These are phyloP conservation scores for Cetraspora pellucida DNA, from an alignment of 192 early-diverging fungal species.

Conservation along the genomic window DNA sequence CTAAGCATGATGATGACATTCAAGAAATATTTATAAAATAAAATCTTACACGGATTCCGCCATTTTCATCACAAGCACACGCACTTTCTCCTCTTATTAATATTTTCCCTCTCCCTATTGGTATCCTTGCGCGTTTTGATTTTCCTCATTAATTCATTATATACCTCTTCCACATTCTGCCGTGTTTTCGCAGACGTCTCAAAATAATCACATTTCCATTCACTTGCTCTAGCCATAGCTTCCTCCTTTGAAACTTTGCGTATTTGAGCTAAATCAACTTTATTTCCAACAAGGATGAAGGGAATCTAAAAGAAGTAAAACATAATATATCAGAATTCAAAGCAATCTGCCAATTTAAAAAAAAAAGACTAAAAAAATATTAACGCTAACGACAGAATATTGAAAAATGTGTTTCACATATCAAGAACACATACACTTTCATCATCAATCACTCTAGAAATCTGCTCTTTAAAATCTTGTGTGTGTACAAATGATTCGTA, in stretches of 20 bases:
- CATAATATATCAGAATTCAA: background rate
- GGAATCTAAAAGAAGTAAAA: constrained; percentile 52
- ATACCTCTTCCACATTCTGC: constrained; percentile 80
- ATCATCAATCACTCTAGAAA: constrained; percentile 81
- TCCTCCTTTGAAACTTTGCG: constrained; percentile 65
- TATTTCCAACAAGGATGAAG: constrained; percentile 85
- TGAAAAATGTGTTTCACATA: background rate
- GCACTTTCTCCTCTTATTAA: constrained; percentile 43
- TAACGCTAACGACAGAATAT: background rate
- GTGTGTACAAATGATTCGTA: constrained; percentile 79
- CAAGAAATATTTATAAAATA: too few relatives aligned
- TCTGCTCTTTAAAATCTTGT: constrained; percentile 85
- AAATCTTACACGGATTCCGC: too few relatives aligned
- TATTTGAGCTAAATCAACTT: constrained; percentile 61
- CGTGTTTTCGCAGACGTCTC: constrained; percentile 78
- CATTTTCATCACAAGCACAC: constrained; percentile 38
- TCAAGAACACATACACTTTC: constrained; percentile 54
- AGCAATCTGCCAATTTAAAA: background rate
- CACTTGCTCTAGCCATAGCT: constrained; percentile 57
- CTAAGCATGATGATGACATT: too few relatives aligned
- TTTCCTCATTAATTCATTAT: constrained; percentile 71
- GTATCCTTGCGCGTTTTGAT: constrained; percentile 70
- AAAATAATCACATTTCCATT: constrained; percentile 73
- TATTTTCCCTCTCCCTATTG: constrained; percentile 46
- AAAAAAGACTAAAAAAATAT: background rate